Conservation (phyloP, 345 rosid genomes). For the Eucalyptus urophylla region DNA sequence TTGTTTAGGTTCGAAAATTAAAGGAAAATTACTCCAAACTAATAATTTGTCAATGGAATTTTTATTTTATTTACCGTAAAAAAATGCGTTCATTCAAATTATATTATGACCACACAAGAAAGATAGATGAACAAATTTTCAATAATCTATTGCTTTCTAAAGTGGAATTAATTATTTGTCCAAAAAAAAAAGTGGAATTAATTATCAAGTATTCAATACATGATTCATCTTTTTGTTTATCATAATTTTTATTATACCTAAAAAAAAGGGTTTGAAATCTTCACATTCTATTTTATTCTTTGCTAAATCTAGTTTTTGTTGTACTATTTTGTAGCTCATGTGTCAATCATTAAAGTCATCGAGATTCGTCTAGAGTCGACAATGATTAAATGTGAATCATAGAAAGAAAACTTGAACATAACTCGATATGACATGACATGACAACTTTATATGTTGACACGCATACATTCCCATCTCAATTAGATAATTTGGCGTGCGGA, state of each 20-base stretch:
- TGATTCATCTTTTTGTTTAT: not conserved
- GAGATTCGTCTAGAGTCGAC: fast-evolving
- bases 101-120: no score
- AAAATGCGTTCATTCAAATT: not conserved
- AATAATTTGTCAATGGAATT: not conserved
- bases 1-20: no score
- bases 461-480: not conserved
- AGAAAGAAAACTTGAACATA: fast-evolving
- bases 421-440: not conserved
- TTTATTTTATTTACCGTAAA: not conserved
- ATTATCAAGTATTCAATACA: not conserved
- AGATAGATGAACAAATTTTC: not conserved
- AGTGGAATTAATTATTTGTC: not conserved
- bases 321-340: not conserved
- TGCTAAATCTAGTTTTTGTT: not conserved
- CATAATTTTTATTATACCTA: not conserved
- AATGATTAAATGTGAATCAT: not conserved
- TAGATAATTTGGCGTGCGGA: not conserved
- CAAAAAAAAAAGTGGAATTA: no score
- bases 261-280: not conserved
- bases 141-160: not conserved
- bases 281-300: not conserved
- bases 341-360: fast-evolving
- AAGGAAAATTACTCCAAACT: not conserved
- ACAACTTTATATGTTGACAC: no score